These are phyloP conservation scores for Saussurea involucrata DNA, from an alignment of 129 eudicot genomes.

Conservation along the genomic window DNA sequence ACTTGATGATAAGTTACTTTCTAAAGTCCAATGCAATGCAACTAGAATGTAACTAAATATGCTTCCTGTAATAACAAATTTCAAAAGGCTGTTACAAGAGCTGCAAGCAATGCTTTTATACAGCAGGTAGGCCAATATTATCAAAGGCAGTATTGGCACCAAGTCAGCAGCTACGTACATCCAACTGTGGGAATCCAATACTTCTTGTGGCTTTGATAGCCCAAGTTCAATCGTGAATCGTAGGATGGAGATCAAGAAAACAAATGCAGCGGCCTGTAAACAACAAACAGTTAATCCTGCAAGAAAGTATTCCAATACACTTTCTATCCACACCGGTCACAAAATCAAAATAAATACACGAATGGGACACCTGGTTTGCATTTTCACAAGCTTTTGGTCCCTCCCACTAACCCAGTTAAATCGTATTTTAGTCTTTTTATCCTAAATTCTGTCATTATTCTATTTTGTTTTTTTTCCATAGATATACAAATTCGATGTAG, in stretches of 20 bases:
- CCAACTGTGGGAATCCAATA: slow-evolving; percentile 42
- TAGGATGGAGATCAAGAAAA: slow-evolving; percentile 56
- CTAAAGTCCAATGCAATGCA: slow-evolving; percentile 50
- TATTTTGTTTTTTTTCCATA: no score
- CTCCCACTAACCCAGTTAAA: no score
- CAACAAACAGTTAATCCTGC: slow-evolving; percentile 11
- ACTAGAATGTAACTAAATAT: slow-evolving; percentile 62
- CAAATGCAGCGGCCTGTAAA: slow-evolving; percentile 60
- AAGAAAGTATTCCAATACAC: not conserved
- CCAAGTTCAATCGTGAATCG: slow-evolving; percentile 72
- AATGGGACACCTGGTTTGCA: no score
- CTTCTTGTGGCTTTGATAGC: slow-evolving; percentile 66
- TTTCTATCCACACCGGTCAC: no score
- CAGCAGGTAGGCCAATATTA: slow-evolving; percentile 56
- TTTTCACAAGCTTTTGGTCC: no score
- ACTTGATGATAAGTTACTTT: slow-evolving; percentile 45
- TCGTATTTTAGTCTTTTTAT: no score
- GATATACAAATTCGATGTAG: no score
- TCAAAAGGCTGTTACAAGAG: slow-evolving; percentile 32
- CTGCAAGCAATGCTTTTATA: slow-evolving; percentile 40
- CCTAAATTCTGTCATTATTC: no score
- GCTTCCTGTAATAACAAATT: slow-evolving; percentile 54
- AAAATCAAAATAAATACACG: no score
- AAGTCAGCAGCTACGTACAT: slow-evolving; percentile 47
- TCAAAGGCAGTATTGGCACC: slow-evolving; percentile 52